These are phyloP conservation scores for Melocanna baccifera DNA, from an alignment of 176 grass and related monocot genomes.

Conservation along the genomic window DNA sequence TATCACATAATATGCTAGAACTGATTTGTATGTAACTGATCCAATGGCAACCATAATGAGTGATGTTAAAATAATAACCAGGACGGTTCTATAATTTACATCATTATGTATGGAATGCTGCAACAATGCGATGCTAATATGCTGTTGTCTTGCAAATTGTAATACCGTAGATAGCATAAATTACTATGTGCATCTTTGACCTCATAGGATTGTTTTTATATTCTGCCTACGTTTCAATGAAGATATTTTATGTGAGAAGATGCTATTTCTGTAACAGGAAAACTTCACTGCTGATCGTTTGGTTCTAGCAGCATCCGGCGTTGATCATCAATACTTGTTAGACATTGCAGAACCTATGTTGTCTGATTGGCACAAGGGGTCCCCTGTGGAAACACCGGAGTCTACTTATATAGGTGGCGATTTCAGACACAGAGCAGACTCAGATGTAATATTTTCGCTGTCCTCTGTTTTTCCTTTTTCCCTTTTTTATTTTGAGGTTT, in stretches of 20 bases:
- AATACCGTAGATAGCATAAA: background rate
- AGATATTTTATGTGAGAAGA: background rate
- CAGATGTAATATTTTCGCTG: conserved; percentile 52
- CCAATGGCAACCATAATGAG: background rate
- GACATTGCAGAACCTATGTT: conserved; percentile 68
- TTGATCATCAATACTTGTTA: conserved; percentile 76
- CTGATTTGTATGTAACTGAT: background rate
- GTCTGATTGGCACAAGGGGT: conserved; percentile 60
- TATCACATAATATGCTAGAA: background rate
- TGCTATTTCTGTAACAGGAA: conserved; percentile 48
- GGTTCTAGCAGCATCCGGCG: conserved; percentile 76
- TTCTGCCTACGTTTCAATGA: background rate
- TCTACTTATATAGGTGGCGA: conserved; percentile 84
- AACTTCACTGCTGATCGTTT: conserved; percentile 82
- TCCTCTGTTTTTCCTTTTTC: background rate
- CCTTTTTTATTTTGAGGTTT: background rate
- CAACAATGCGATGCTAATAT: background rate
- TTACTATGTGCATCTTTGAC: background rate
- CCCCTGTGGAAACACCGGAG: conserved; percentile 46
- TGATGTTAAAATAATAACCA: background rate
- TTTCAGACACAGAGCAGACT: conserved; percentile 55
- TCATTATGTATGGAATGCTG: background rate
- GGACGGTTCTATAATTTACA: background rate
- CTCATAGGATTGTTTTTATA: background rate
- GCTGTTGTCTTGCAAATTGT: background rate